A percentile compares a stretch with the other conserved stretches of the same genome.
Evolutionary conservation across 2,329 filamentous ascomycete genomes (phyloP).

Genomic region (Cercospora berteroae): DNA sequence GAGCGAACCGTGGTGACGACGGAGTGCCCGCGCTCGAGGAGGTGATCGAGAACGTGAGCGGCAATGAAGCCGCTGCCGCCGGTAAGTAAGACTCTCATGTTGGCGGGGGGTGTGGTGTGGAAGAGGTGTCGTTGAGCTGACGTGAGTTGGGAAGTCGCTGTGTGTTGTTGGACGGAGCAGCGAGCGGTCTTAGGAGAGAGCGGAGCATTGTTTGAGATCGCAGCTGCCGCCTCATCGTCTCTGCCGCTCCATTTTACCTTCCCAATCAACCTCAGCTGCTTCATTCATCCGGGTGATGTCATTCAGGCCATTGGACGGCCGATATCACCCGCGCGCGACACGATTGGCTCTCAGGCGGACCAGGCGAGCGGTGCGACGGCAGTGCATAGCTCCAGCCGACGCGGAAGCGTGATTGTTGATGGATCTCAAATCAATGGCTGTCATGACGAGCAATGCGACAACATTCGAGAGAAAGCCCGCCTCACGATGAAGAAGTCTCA

Average conservation of each 20-base stretch:
- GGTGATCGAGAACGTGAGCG: slow-evolving; percentile 60
- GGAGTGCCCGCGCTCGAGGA: slow-evolving; percentile 56
- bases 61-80: slow-evolving; percentile 65
- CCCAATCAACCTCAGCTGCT: neutral
- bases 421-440: neutral
- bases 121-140: neutral
- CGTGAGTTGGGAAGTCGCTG: neutral
- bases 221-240: neutral
- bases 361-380: neutral
- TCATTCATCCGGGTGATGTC: neutral
- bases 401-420: neutral
- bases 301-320: neutral
- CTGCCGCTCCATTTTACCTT: neutral
- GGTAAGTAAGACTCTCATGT: slow-evolving; percentile 37
- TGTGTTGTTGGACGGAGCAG: neutral
- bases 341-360: neutral
- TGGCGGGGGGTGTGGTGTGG: slow-evolving; percentile 10
- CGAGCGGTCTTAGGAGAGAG: slow-evolving; percentile 17
- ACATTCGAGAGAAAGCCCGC: neutral
- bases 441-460: neutral
- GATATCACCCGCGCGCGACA: neutral
- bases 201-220: slow-evolving; percentile 6
- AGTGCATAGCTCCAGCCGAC: neutral
- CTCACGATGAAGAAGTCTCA: neutral
- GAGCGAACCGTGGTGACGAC: slow-evolving; percentile 64